Percentiles rank a stretch among this genome's conserved stretches.
Evolutionary conservation across 1,284 basidiomycete genomes (phyloP).

Genomic region (Ustilago trichophora): DNA sequence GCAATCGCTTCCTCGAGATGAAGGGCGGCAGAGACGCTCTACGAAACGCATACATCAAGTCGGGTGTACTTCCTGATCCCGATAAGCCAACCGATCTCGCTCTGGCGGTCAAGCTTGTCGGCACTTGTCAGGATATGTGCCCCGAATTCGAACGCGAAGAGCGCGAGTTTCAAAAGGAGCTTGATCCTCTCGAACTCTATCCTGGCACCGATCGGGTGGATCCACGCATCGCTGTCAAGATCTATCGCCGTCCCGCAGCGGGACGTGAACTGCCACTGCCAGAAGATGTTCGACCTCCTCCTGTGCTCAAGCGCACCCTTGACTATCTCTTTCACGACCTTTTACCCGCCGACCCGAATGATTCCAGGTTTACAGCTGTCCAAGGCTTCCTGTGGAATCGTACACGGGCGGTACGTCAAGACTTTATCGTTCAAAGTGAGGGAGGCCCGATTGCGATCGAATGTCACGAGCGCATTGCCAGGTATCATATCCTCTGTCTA

Average conservation of each 20-base stretch:
- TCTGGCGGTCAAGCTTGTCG: constrained; percentile 87
- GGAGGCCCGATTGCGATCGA: constrained; percentile 81
- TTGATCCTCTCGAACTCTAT: constrained; percentile 81
- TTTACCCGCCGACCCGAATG: constrained; percentile 71
- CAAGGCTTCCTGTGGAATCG: constrained; percentile 91
- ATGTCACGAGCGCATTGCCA: constrained; percentile 89
- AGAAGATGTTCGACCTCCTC: constrained; percentile 88
- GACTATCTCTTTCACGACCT: constrained; percentile 90
- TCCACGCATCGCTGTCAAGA: constrained; percentile 87
- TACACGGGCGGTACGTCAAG: constrained; percentile 86
- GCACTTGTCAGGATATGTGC: constrained; percentile 93
- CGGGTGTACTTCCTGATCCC: constrained; percentile 88
- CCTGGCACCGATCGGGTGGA: constrained; percentile 75
- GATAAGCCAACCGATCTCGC: constrained; percentile 79
- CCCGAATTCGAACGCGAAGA: constrained; percentile 90
- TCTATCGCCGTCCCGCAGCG: constrained; percentile 87
- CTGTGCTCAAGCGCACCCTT: constrained; percentile 81
- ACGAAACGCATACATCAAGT: constrained; percentile 78
- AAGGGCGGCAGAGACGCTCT: constrained; percentile 66
- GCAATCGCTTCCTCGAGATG: constrained; percentile 52
- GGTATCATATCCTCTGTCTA: constrained; percentile 89
- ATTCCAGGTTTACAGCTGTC: constrained; percentile 74
- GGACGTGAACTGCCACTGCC: constrained; percentile 86
- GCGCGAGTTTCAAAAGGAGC: constrained; percentile 86
- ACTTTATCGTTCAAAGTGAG: constrained; percentile 92